phyloP scores from a whole-genome alignment of 495 filamentous ascomycete species.

The Lineolata rhizophorae region DNA sequence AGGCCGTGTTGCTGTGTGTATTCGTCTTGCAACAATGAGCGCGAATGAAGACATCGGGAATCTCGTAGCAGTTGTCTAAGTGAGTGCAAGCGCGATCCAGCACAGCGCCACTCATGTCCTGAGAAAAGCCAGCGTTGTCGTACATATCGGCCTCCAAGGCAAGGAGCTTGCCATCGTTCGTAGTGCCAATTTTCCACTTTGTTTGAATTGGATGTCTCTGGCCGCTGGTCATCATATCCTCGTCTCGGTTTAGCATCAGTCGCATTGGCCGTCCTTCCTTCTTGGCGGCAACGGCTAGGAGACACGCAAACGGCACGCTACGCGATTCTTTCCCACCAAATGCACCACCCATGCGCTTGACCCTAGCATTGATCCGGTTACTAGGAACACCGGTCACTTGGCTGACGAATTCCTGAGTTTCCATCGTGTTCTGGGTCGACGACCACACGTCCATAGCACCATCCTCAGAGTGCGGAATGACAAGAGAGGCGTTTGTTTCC shows the following conservation, averaged over 20 bases:
- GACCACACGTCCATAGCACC: slow-evolving; percentile 21
- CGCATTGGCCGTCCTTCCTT: slow-evolving; percentile 19
- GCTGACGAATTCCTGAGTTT: slow-evolving; percentile 21
- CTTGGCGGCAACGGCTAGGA: slow-evolving; percentile 21
- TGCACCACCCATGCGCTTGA: slow-evolving; percentile 21
- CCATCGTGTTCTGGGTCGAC: slow-evolving; percentile 22
- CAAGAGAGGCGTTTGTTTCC: slow-evolving; percentile 20
- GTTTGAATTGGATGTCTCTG: slow-evolving; percentile 21
- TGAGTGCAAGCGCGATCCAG: slow-evolving; percentile 22
- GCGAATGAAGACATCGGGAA: slow-evolving; percentile 18
- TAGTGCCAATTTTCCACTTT: slow-evolving; percentile 22
- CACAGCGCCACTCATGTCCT: slow-evolving; percentile 20
- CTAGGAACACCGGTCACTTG: slow-evolving; percentile 21
- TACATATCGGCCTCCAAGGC: slow-evolving; percentile 21
- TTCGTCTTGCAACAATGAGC: slow-evolving; percentile 22
- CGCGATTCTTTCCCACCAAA: slow-evolving; percentile 23
- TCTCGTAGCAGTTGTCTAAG: slow-evolving; percentile 20
- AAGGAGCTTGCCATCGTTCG: slow-evolving; percentile 18
- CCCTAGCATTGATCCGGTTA: slow-evolving; percentile 19
- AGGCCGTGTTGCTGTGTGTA: slow-evolving; percentile 23
- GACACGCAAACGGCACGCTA: slow-evolving; percentile 16
- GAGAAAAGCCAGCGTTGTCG: slow-evolving; percentile 20
- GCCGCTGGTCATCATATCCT: slow-evolving; percentile 20
- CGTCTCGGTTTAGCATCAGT: slow-evolving; percentile 22
- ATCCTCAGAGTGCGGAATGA: slow-evolving; percentile 19